Base-by-base conservation (phyloP, 345 rosid species). In the Erysimum cheiranthoides region DNA sequence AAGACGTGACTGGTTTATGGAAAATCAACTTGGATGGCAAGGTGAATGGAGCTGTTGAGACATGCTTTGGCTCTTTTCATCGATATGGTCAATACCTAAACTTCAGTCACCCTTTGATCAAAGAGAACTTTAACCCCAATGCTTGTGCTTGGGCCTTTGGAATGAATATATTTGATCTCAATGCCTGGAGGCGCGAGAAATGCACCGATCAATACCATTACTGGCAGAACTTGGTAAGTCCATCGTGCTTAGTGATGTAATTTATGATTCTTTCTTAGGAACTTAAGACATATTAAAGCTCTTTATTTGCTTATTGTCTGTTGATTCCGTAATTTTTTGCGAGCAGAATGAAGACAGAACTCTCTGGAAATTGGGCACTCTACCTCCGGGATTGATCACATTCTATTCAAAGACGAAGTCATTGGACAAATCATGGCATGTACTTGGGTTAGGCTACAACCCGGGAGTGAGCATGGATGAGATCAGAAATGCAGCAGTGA, bases 91-190 rank as follows among this genome's bases (percentile, higher is more conserved):
- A 88, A 68, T 90, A 93, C 82, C 56, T 93, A 74, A 90, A 91
- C 57, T 88, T 89, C 83, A 84, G 85, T 5, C 89, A 91, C 76
- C 93, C 93, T 61, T 82, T 83, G 61, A 88, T 93, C 56, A 87
- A 68, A 80, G 93, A 90, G 62, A 83, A 71, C 77, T 89, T 90
- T 52, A 87, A 88, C 67, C 90, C 95, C 30, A 87, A 77, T 83
- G 85, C 97, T 27, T 92, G 98, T 71, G 97, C 92, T 40, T 94
- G 98, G 98, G 93, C 97, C 46, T 92, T 79, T 72, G 98, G 98
- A 66, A 86, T 92, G 93, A 92, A 94, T 73, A 84, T 94, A 73
- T 89, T 90, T 54, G 97, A 94, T 80, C 93, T 94, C 59, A 96
- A 84, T 72, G 89, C 95, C 42, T 94, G 98, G 98, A 87, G 93